Conservation (phyloP, 2,329 filamentous ascomycete genomes). For the Neonectria neomacrospora region DNA sequence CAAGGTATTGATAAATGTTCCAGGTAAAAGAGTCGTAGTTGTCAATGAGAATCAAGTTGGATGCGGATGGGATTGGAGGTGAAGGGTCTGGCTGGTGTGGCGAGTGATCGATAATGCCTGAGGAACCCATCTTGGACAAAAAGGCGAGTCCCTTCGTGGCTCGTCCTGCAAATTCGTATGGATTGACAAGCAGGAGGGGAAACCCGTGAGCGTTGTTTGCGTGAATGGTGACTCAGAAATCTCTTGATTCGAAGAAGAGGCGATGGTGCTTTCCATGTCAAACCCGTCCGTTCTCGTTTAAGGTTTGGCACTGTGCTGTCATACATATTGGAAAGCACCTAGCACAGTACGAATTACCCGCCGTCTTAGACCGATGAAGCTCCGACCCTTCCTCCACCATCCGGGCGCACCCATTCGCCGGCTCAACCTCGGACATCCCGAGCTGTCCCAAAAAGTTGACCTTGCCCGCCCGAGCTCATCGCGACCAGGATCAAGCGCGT, state of each 20-base stretch:
- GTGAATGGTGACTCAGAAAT: constrained; percentile 37
- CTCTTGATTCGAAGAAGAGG: constrained; percentile 36
- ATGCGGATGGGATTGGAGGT: constrained; percentile 78
- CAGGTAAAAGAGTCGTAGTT: constrained; percentile 99
- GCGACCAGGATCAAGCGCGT: constrained; percentile 48
- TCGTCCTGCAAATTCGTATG: not conserved
- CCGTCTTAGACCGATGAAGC: constrained; percentile 34
- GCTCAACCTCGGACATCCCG: constrained; percentile 42
- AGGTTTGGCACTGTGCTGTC: not conserved
- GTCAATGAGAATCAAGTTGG: constrained; percentile 94
- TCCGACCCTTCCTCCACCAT: constrained; percentile 33
- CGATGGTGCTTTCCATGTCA: constrained; percentile 30
- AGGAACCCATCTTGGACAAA: constrained; percentile 58
- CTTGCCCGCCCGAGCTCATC: constrained; percentile 42
- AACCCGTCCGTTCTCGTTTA: not conserved
- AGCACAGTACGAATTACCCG: constrained; percentile 32
- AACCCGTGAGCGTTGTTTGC: constrained; percentile 25
- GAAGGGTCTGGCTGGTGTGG: constrained; percentile 84
- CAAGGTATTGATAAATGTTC: constrained; percentile 99
- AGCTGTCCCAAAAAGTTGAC: constrained; percentile 49
- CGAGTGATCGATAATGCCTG: constrained; percentile 78
- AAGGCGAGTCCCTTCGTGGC: not conserved
- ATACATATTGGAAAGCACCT: not conserved
- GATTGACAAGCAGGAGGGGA: not conserved
- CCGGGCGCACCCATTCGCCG: constrained; percentile 29